These are phyloP conservation scores for Apostasia shenzhenica DNA, from an alignment of 106 monocot species.

Conservation along the genomic window DNA sequence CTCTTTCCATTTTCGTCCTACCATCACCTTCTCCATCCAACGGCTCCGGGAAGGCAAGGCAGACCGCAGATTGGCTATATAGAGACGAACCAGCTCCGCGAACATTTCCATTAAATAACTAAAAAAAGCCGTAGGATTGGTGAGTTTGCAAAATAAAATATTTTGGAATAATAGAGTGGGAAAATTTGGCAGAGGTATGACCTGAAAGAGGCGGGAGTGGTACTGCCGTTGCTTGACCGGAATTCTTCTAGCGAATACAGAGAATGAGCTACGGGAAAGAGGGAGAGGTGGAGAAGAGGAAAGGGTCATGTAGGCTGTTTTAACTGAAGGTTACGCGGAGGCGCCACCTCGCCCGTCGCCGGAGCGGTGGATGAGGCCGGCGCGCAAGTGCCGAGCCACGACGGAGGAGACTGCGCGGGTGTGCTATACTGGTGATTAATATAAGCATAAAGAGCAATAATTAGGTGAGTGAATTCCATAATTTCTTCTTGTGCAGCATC, in stretches of 20 bases:
- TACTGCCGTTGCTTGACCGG: background rate
- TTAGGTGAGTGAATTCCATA: no score
- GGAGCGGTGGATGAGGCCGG: no score
- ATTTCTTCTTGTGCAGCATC: no score
- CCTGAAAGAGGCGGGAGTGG: slow-evolving; percentile 7
- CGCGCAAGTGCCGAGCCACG: no score
- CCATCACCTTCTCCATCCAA: slow-evolving; percentile 20
- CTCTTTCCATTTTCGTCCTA: background rate
- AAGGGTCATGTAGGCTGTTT: background rate
- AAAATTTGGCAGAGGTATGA: background rate
- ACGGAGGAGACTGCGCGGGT: no score
- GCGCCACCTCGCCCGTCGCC: no score
- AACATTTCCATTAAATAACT: slow-evolving; percentile 8
- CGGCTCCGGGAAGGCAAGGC: background rate
- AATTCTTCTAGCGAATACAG: background rate
- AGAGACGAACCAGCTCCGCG: background rate
- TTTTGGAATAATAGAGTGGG: background rate
- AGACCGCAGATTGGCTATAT: slow-evolving; percentile 4
- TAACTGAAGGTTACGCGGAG: background rate
- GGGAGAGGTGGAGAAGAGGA: background rate
- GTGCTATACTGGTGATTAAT: no score
- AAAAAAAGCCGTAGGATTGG: background rate
- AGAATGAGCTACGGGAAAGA: background rate
- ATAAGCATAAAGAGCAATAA: no score
- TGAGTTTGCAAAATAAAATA: background rate